These are phyloP conservation scores for Trichosporon sp. DNA, from an alignment of 1,284 basidiomycete genomes.

Conservation along the genomic window DNA sequence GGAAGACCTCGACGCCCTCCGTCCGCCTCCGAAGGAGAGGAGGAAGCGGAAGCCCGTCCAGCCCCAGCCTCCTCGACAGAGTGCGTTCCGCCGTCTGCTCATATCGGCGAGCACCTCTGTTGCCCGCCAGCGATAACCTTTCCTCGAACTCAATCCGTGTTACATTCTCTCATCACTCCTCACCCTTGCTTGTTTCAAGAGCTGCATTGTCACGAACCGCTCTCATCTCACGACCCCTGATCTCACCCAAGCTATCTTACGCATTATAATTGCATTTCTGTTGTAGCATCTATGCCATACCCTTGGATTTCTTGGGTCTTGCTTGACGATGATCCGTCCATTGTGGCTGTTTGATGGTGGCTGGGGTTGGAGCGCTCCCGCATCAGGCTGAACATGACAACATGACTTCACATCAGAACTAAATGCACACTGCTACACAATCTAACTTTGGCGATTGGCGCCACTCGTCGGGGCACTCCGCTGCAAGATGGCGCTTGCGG, in stretches of 20 bases:
- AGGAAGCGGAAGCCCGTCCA: background rate
- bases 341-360: background rate
- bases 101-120: background rate
- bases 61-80: background rate
- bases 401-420: too few species aligned
- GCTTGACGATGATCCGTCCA: background rate
- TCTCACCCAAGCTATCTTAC: background rate
- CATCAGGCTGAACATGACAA: too few species aligned
- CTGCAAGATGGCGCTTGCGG: too few species aligned
- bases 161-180: background rate
- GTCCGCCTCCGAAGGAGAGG: conserved; percentile 8
- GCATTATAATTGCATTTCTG: background rate
- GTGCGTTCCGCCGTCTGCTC: background rate
- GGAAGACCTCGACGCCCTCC: conserved; percentile 11
- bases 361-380: background rate
- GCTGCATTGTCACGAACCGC: background rate
- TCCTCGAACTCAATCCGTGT: background rate
- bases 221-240: background rate
- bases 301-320: background rate
- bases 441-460: too few species aligned
- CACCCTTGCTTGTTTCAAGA: background rate
- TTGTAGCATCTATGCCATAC: conserved; percentile 5
- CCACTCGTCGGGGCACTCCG: too few species aligned
- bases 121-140: background rate
- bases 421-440: too few species aligned